Evolutionary conservation across 2,329 filamentous ascomycete species (phyloP).

Genomic region (Sporothrix brunneoviolacea): DNA sequence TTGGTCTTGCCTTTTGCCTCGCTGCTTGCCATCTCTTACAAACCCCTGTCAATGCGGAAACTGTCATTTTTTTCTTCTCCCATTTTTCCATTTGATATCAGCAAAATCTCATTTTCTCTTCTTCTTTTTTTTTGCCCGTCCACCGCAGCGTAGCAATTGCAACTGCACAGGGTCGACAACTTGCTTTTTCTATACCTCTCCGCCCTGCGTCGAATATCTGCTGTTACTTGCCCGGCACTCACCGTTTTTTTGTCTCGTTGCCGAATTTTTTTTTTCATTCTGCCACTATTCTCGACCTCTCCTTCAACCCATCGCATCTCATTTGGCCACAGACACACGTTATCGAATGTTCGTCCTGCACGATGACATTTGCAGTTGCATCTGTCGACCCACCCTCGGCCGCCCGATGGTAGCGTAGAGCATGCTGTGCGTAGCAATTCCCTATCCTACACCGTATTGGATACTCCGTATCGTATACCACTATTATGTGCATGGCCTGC

Average conservation of each 20-base stretch:
- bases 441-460: no score
- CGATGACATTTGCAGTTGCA: conserved; percentile 2
- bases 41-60: no score
- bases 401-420: neutral
- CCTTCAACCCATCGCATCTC: no score
- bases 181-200: neutral
- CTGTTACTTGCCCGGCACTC: no score
- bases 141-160: conserved; percentile 3
- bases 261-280: neutral
- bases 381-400: neutral
- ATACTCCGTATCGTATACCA: no score
- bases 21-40: no score
- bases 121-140: neutral
- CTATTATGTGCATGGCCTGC: neutral
- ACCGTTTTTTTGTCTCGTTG: neutral
- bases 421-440: no score
- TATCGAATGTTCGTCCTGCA: neutral
- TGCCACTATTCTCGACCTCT: neutral
- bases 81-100: no score
- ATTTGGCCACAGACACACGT: neutral
- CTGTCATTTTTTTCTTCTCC: no score
- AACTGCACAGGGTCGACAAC: neutral
- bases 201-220: no score
- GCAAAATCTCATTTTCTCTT: neutral
- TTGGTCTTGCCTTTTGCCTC: no score